These are phyloP conservation scores for Populus tremula DNA, from an alignment of 345 rosid species.

Conservation along the genomic window DNA sequence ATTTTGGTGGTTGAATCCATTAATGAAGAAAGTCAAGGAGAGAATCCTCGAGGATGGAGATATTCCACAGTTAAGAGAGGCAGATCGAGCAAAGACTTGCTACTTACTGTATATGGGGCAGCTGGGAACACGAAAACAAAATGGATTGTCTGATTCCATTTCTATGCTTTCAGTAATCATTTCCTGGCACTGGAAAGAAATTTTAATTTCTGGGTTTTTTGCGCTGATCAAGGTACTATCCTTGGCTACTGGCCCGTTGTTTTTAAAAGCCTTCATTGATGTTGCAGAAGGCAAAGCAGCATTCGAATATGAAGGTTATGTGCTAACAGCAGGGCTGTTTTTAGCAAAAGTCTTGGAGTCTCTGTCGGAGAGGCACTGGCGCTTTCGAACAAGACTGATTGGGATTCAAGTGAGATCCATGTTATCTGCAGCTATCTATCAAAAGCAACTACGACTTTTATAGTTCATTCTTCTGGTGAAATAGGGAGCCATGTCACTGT, in stretches of 20 bases:
- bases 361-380: constrained; percentile 51
- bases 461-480: constrained; percentile 39
- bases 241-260: constrained; percentile 37
- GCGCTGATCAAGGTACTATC: constrained; percentile 39
- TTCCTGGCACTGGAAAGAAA: constrained; percentile 34
- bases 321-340: constrained; percentile 31
- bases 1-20: constrained; percentile 61
- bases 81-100: constrained; percentile 42
- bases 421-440: constrained; percentile 44
- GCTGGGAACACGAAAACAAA: constrained; percentile 21
- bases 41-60: constrained; percentile 41
- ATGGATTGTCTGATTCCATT: constrained; percentile 22
- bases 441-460: constrained; percentile 46
- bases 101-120: constrained; percentile 31
- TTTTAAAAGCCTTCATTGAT: constrained; percentile 45
- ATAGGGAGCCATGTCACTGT: constrained; percentile 41
- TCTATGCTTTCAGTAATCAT: constrained; percentile 35
- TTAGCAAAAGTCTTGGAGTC: constrained; percentile 50
- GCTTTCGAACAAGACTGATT: constrained; percentile 35
- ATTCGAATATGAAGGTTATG: constrained; percentile 38
- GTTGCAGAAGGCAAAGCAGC: constrained; percentile 34
- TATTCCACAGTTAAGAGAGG: constrained; percentile 38
- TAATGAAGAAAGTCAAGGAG: constrained; percentile 42
- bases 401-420: constrained; percentile 49
- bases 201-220: constrained; percentile 39